Percentiles rank a stretch among this genome's conserved stretches.
Evolutionary conservation across 2,329 filamentous ascomycete genomes (phyloP).

Genomic region (Colletotrichum gigasporum): DNA sequence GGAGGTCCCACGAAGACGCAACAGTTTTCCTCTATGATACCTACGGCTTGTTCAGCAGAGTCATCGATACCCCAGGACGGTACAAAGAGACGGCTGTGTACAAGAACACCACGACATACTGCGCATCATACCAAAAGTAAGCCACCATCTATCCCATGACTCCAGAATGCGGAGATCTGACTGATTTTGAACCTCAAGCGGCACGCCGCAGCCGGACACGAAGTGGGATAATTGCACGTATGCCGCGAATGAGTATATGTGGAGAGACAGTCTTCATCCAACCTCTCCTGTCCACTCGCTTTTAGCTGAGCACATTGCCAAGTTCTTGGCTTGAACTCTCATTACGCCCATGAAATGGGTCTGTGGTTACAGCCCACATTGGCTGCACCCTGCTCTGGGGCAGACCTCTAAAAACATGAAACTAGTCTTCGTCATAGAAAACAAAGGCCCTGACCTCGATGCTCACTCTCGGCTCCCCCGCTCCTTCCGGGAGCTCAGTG

Average conservation of each 20-base stretch:
- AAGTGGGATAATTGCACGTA: conserved; percentile 1
- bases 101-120: not conserved
- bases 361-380: too few species aligned
- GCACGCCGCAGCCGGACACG: not conserved
- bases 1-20: not conserved
- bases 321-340: not conserved
- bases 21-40: conserved; percentile 3
- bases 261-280: not conserved
- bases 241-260: not conserved
- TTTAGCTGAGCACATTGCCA: not conserved
- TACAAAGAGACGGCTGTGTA: not conserved
- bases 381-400: too few species aligned
- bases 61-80: not conserved
- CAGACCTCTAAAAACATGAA: too few species aligned
- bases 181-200: too few species aligned
- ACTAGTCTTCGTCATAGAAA: conserved; percentile 52
- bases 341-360: too few species aligned
- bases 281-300: not conserved
- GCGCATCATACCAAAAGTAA: not conserved
- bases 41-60: not conserved
- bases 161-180: too few species aligned
- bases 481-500: conserved; percentile 54
- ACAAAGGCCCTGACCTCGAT: conserved; percentile 77
- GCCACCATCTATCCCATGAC: too few species aligned
- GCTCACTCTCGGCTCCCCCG: conserved; percentile 69